Evolutionary conservation across 805 yeast species (phyloP), one percentile per base, ranked within the genome.

Genomic region (Starmerella ratchasimensis): DNA sequence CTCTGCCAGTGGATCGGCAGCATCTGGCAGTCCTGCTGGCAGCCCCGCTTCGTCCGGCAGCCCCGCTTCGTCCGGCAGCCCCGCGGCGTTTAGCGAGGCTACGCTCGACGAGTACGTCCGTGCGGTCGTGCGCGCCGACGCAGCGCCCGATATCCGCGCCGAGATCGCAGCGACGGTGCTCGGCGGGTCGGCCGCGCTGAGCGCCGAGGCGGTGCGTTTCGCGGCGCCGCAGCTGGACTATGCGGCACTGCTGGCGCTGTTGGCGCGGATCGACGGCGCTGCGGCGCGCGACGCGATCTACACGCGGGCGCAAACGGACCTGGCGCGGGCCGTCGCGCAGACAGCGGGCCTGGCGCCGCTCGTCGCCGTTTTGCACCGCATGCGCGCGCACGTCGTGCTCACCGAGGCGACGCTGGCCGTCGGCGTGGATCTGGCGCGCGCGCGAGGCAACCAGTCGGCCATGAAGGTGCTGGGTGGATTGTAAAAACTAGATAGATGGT

Each of bases 181-280:
- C n/a, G n/a, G n/a, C n/a, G n/a, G n/a, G n/a, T n/a, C n/a, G n/a
- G n/a, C n/a, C n/a, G n/a, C n/a, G n/a, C n/a, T n/a, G n/a, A n/a
- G n/a, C n/a, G n/a, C n/a, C n/a, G n/a, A n/a, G n/a, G n/a, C n/a
- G n/a, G 42, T 51, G 16, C 36, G 42, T 30, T 55, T 55, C 29
- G 36, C 55, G 33, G 42, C 55, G 15, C 39, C 45, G n/a, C 48
- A 51, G 47, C 38, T 46, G 8, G 26, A 28, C 8, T 27, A 30
- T 16, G 50, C 39, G 9, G 60, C 56, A 19, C 45, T 55, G 5
- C 46, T 48, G 44, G 39, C 45, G n/a, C 41, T 55, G 23, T 38
- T 55, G 10, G 46, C 41, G 7, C 20, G 39, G 3, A 50, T 51
- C 7, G 43, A 44, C 18, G 28, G 39, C 11, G 40, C 54, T 3